A percentile compares a stretch with the other conserved stretches of the same genome.
Conservation (phyloP, 768 basidiomycete species). For the Mycena capillaripes region DNA sequence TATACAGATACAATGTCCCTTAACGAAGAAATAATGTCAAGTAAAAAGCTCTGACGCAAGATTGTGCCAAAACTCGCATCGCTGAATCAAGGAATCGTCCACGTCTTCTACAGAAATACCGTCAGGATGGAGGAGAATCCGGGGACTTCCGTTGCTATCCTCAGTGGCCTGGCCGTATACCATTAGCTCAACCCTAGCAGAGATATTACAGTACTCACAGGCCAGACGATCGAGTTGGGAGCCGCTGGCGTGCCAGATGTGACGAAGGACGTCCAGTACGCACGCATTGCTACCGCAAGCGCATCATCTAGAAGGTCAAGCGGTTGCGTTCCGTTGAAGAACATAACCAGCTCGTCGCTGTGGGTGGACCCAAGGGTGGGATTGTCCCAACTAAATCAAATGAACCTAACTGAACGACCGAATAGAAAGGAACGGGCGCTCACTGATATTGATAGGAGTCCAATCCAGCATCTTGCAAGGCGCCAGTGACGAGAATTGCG, state of each 20-base stretch:
- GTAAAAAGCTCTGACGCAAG: slow-evolving; percentile 24
- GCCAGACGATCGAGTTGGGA: slow-evolving; percentile 41
- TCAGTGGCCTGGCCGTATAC: background rate
- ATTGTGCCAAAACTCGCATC: slow-evolving; percentile 49
- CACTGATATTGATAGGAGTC: slow-evolving; percentile 55
- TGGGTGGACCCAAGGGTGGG: slow-evolving; percentile 55
- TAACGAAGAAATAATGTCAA: background rate
- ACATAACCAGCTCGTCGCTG: slow-evolving; percentile 52
- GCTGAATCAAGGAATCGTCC: slow-evolving; percentile 34
- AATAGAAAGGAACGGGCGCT: background rate
- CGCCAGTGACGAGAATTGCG: slow-evolving; percentile 51
- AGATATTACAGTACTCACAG: slow-evolving; percentile 39
- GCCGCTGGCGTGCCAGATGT: slow-evolving; percentile 48
- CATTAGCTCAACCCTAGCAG: background rate
- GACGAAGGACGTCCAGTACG: slow-evolving; percentile 59
- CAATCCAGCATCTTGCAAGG: slow-evolving; percentile 35
- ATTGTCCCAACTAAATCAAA: slow-evolving; percentile 52
- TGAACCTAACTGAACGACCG: slow-evolving; percentile 26
- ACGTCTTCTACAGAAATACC: slow-evolving; percentile 41
- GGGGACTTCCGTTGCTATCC: slow-evolving; percentile 41
- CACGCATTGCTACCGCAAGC: slow-evolving; percentile 53
- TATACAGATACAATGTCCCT: background rate
- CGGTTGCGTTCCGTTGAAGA: slow-evolving; percentile 44
- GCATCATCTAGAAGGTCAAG: slow-evolving; percentile 44
- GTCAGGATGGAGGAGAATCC: slow-evolving; percentile 47